These are phyloP conservation scores for Aspergillus hortae DNA, from an alignment of 2,329 filamentous ascomycete species.

Conservation along the genomic window DNA sequence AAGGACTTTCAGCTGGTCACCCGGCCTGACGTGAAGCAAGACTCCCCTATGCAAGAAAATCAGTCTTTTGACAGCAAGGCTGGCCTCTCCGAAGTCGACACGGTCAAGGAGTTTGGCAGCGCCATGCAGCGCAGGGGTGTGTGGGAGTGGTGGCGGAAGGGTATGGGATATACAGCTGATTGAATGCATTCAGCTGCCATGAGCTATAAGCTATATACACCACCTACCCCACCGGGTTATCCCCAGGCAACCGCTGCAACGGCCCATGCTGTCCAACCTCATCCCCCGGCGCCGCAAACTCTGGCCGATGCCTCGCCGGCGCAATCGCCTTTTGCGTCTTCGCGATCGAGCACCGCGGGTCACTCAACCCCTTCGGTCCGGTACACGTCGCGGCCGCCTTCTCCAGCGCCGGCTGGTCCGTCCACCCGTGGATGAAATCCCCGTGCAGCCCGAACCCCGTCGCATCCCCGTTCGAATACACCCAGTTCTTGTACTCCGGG, in stretches of 20 bases:
- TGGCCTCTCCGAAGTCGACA: slow-evolving; percentile 55
- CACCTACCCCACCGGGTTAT: slow-evolving; percentile 10
- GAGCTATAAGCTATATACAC: neutral
- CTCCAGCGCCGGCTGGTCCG: slow-evolving; percentile 36
- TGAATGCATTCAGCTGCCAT: too few species aligned
- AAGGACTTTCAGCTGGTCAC: slow-evolving; percentile 67
- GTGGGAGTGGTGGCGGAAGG: slow-evolving; percentile 63
- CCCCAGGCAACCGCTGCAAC: slow-evolving; percentile 12
- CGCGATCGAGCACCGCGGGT: slow-evolving; percentile 17
- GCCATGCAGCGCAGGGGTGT: slow-evolving; percentile 60
- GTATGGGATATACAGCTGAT: slow-evolving; percentile 53
- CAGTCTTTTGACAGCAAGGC: neutral
- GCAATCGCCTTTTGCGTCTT: slow-evolving; percentile 9
- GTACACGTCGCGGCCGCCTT: slow-evolving; percentile 33
- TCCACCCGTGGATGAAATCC: slow-evolving; percentile 52
- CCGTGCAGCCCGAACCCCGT: slow-evolving; percentile 54
- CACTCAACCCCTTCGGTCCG: slow-evolving; percentile 5
- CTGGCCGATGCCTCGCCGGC: slow-evolving; percentile 6
- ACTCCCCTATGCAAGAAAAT: neutral
- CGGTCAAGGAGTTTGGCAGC: slow-evolving; percentile 62
- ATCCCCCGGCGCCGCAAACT: slow-evolving; percentile 10
- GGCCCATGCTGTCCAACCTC: slow-evolving; percentile 15
- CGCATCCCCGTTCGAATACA: slow-evolving; percentile 47
- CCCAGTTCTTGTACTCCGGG: slow-evolving; percentile 43
- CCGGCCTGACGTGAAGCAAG: slow-evolving; percentile 44